Conservation (phyloP, 73 alveolate species). For the Stentor coeruleus region DNA sequence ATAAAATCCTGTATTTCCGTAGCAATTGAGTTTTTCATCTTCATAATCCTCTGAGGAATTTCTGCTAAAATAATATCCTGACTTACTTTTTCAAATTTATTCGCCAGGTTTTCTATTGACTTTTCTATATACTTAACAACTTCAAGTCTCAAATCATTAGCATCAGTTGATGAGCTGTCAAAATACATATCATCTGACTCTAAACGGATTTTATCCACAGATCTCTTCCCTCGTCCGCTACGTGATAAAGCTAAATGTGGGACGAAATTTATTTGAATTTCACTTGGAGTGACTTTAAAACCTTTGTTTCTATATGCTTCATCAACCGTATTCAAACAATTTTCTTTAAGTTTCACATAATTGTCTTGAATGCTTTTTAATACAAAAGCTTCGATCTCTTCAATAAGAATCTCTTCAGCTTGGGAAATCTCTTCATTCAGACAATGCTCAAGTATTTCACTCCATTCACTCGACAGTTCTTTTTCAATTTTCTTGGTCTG, state of each 20-base stretch:
- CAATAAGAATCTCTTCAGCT: neutral
- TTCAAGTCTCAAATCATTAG: neutral
- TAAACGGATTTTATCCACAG: neutral
- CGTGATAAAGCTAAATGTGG: neutral
- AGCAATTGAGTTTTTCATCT: neutral
- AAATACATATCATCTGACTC: neutral
- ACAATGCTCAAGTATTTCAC: neutral
- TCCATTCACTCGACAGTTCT: constrained; percentile 11
- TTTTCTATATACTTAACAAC: neutral
- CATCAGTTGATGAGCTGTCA: neutral
- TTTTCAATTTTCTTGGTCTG: constrained; percentile 11
- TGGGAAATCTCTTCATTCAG: neutral
- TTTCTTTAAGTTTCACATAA: neutral
- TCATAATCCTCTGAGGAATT: neutral
- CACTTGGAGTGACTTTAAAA: neutral
- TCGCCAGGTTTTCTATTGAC: neutral
- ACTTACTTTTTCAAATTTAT: neutral
- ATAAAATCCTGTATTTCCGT: neutral
- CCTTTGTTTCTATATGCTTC: neutral
- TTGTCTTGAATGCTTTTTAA: neutral
- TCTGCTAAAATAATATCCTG: neutral
- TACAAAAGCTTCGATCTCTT: neutral
- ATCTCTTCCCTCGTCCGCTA: neutral
- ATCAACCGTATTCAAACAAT: neutral
- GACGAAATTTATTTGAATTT: neutral